A percentile compares a stretch with the other conserved stretches of the same genome.
Evolutionary conservation across 2,329 filamentous ascomycete genomes (phyloP).

Genomic region (Fusarium dimerum): DNA sequence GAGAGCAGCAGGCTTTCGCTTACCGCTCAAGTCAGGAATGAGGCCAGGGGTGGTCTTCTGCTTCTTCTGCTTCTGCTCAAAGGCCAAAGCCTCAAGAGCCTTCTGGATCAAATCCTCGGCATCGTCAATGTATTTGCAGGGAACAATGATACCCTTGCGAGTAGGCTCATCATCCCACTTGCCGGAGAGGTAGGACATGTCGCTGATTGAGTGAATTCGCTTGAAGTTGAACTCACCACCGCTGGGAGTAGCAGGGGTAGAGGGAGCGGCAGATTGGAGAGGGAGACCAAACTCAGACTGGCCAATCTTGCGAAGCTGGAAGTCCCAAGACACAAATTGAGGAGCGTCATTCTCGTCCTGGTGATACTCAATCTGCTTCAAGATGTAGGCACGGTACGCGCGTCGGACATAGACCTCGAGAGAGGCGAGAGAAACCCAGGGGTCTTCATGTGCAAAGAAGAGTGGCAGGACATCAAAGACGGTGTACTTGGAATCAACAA

Average conservation of each 20-base stretch:
- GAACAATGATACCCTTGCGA: conserved; percentile 91
- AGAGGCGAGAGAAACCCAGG: conserved; percentile 90
- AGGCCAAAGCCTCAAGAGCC: conserved; percentile 81
- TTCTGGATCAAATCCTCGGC: conserved; percentile 83
- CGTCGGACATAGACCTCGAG: conserved; percentile 96
- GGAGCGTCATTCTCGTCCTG: conserved; percentile 69
- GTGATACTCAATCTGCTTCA: conserved; percentile 89
- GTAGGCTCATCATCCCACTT: conserved; percentile 74
- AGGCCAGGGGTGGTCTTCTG: conserved; percentile 55
- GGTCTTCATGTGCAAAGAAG: conserved; percentile 93
- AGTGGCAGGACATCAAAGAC: conserved; percentile 94
- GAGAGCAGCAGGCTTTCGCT: conserved; percentile 55
- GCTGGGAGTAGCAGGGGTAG: conserved; percentile 76
- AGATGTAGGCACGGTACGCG: conserved; percentile 92
- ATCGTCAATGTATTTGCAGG: conserved; percentile 91
- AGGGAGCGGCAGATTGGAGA: conserved; percentile 76
- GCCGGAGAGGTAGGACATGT: conserved; percentile 85
- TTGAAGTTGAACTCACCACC: conserved; percentile 64
- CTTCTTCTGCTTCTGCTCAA: conserved; percentile 58
- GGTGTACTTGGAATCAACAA: conserved; percentile 97
- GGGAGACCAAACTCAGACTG: conserved; percentile 87
- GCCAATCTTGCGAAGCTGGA: conserved; percentile 89
- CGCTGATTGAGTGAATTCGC: conserved; percentile 91
- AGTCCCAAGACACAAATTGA: conserved; percentile 92
- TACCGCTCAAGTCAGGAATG: conserved; percentile 72